Percentiles rank a stretch among this genome's conserved stretches.
Evolutionary conservation across 768 basidiomycete genomes (phyloP).

Genomic region (Strobilomyces echinocephalus): DNA sequence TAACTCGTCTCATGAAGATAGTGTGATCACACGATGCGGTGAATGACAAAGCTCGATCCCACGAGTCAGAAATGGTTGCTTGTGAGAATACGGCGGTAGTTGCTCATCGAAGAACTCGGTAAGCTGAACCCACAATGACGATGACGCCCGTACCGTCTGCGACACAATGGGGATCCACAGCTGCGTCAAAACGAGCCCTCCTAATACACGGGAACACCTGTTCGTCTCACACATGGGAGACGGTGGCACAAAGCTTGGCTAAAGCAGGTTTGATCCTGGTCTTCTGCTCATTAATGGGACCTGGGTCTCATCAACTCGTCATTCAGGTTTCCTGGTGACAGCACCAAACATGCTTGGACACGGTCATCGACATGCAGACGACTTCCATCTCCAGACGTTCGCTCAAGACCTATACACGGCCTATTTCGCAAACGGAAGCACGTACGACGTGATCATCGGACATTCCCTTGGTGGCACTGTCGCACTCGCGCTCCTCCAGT

Average conservation of each 20-base stretch:
- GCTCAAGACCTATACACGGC: slow-evolving; percentile 12
- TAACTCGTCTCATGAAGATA: neutral
- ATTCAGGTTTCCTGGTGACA: slow-evolving; percentile 11
- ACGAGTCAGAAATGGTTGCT: slow-evolving; percentile 7
- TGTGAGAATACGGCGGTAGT: too few species aligned
- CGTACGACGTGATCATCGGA: slow-evolving; percentile 16
- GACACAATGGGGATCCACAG: slow-evolving; percentile 13
- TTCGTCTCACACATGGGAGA: slow-evolving; percentile 15
- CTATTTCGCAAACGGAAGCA: slow-evolving; percentile 10
- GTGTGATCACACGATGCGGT: neutral
- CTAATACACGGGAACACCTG: slow-evolving; percentile 12
- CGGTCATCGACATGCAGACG: too few species aligned
- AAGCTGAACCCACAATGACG: slow-evolving; percentile 4
- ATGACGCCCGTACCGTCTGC: slow-evolving; percentile 15
- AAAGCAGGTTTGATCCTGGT: slow-evolving; percentile 1
- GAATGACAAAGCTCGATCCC: neutral
- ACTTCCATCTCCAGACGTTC: slow-evolving; percentile 11
- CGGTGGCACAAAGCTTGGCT: slow-evolving; percentile 7
- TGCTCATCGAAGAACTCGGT: too few species aligned
- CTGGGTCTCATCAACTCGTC: neutral
- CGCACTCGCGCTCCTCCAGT: slow-evolving; percentile 7
- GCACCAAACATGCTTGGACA: slow-evolving; percentile 20
- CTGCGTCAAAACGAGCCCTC: slow-evolving; percentile 14
- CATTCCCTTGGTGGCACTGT: slow-evolving; percentile 14
- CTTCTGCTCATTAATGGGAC: neutral